Conservation (phyloP, 345 rosid genomes). For the Rhodamnia rubescens region DNA sequence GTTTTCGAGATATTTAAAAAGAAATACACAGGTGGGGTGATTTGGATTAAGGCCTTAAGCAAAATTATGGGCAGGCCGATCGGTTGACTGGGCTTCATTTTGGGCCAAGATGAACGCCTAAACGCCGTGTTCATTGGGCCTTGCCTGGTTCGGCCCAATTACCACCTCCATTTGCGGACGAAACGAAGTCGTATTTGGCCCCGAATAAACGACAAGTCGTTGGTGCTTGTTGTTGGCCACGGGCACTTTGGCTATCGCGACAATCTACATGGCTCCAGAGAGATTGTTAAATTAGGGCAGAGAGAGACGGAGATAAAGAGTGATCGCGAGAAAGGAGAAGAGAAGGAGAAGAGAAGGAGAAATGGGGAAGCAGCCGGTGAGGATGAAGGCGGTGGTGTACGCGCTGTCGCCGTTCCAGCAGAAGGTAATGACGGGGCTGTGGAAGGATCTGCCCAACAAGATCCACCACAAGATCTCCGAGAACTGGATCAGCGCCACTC, state of each 20-base stretch:
- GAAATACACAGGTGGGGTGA: not conserved
- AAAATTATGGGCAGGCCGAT: not conserved
- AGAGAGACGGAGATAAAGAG: not conserved
- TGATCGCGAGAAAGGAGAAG: not conserved
- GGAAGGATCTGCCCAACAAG: slow-evolving; percentile 65
- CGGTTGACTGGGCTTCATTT: not conserved
- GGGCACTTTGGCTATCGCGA: not conserved
- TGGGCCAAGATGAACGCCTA: not conserved
- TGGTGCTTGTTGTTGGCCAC: not conserved
- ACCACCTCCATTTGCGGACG: not conserved
- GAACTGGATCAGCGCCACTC: slow-evolving; percentile 72
- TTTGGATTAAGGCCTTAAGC: not conserved
- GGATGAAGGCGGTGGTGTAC: slow-evolving; percentile 76
- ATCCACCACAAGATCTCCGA: slow-evolving; percentile 77
- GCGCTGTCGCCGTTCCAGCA: slow-evolving; percentile 80
- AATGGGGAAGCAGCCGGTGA: slow-evolving; percentile 78
- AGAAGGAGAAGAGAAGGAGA: not conserved
- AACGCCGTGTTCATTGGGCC: not conserved
- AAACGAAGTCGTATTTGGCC: not conserved
- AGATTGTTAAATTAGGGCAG: not conserved
- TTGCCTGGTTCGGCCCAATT: not conserved
- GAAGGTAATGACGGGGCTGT: slow-evolving; percentile 62
- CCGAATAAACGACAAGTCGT: not conserved
- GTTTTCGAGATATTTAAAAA: not conserved
- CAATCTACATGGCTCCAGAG: not conserved